Conservation (phyloP, 2,329 filamentous ascomycete species). For the Colletotrichum spinosum region DNA sequence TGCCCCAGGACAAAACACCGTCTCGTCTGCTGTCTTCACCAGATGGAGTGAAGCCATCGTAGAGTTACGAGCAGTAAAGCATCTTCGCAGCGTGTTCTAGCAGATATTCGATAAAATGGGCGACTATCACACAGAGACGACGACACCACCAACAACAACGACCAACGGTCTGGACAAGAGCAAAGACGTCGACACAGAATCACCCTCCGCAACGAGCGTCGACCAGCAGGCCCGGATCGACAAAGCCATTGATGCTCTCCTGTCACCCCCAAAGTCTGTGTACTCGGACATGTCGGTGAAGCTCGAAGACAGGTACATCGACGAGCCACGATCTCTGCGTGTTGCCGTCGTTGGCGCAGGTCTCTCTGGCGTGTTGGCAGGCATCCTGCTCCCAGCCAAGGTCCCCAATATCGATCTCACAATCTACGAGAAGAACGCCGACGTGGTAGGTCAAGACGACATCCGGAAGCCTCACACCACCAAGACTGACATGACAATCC, state of each 20-base stretch:
- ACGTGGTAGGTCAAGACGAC: conserved; percentile 63
- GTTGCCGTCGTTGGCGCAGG: conserved; percentile 75
- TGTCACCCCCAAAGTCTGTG: conserved; percentile 28
- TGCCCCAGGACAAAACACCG: conserved; percentile 12
- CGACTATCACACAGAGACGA: conserved; percentile 24
- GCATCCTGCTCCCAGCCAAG: conserved; percentile 74
- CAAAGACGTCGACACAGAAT: background rate
- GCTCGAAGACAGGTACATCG: conserved; percentile 54
- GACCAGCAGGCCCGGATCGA: conserved; percentile 21
- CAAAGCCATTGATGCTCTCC: conserved; percentile 23
- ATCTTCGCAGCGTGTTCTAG: background rate
- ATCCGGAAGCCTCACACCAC: accelerated
- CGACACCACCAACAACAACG: background rate
- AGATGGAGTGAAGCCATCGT: background rate
- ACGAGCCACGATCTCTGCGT: conserved; percentile 59
- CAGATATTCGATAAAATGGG: conserved; percentile 15
- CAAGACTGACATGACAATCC: background rate
- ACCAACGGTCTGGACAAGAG: background rate
- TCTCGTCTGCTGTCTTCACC: background rate
- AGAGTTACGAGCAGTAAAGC: background rate
- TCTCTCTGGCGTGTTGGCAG: conserved; percentile 72
- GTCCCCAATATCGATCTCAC: conserved; percentile 74
- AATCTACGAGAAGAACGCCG: conserved; percentile 76
- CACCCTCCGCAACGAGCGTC: background rate
- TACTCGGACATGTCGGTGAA: conserved; percentile 37